These are phyloP conservation scores for Gnomoniopsis sp. DNA, from an alignment of 2,329 filamentous ascomycete species.

Conservation along the genomic window DNA sequence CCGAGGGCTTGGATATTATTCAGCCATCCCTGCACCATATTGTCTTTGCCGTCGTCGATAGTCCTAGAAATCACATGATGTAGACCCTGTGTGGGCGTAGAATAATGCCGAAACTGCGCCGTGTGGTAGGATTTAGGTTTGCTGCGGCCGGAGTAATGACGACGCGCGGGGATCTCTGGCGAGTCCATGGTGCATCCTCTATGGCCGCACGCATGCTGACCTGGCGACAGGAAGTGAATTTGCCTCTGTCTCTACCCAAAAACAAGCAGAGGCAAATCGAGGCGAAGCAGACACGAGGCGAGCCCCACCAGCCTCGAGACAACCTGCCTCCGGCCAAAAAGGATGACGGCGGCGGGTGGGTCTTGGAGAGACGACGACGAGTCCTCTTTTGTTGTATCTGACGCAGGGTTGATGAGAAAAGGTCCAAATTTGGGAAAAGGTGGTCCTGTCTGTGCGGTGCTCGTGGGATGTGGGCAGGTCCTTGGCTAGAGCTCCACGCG, in stretches of 20 bases:
- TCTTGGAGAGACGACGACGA: too few species aligned
- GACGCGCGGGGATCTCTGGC: neutral
- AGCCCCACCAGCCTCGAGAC: neutral
- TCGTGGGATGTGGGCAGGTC: too few species aligned
- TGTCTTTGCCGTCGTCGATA: neutral
- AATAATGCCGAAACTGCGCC: neutral
- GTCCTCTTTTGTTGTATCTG: too few species aligned
- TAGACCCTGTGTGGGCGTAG: neutral
- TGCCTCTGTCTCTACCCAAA: neutral
- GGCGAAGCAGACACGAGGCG: neutral
- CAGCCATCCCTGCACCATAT: slow-evolving; percentile 8
- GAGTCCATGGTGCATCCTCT: neutral
- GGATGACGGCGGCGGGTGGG: neutral
- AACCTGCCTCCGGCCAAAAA: neutral
- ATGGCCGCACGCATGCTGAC: neutral
- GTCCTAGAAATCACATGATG: neutral
- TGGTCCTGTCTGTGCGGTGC: neutral
- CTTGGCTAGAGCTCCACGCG: too few species aligned
- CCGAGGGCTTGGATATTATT: neutral
- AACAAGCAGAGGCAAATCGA: neutral
- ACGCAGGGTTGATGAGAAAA: neutral
- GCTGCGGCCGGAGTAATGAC: neutral
- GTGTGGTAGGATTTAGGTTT: neutral
- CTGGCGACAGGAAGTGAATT: neutral
- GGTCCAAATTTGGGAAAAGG: neutral